phyloP scores from a whole-genome alignment of 768 basidiomycete species.

The Pleurotus djamor region DNA sequence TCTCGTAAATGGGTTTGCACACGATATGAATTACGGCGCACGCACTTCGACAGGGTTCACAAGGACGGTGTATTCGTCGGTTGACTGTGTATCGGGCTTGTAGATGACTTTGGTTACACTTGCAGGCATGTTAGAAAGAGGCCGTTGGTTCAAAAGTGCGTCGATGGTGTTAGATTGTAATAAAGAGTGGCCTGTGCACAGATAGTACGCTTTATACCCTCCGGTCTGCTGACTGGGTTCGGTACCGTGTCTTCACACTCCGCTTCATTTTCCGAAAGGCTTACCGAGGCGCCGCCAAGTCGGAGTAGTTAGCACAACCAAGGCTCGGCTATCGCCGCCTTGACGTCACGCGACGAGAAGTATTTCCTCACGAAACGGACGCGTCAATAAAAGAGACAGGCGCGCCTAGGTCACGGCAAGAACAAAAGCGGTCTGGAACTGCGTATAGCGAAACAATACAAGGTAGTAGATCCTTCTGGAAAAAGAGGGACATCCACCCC shows the following conservation, averaged over 20 bases:
- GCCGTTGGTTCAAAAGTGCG: conserved; percentile 11
- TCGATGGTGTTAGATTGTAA: conserved; percentile 6
- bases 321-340: conserved; percentile 3
- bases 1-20: neutral
- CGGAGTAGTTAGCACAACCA: conserved; percentile 17
- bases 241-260: too few species aligned
- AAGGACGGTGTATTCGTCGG: conserved; percentile 71
- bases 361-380: conserved; percentile 2
- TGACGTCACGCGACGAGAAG: conserved; percentile 27
- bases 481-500: neutral
- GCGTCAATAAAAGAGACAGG: neutral
- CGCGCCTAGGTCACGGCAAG: neutral
- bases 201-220: too few species aligned
- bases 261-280: neutral
- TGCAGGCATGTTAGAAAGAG: conserved; percentile 37
- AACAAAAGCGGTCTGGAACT: too few species aligned
- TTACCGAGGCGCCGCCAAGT: conserved; percentile 14
- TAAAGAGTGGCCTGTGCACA: neutral
- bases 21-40: conserved; percentile 8
- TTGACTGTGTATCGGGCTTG: conserved; percentile 71
- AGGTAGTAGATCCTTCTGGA: neutral
- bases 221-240: too few species aligned
- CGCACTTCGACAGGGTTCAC: conserved; percentile 65
- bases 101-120: conserved; percentile 70
- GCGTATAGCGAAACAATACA: neutral